These are phyloP conservation scores for Wallacemonas sp. DNA, from an alignment of 208 protist genomes.

Conservation along the genomic window DNA sequence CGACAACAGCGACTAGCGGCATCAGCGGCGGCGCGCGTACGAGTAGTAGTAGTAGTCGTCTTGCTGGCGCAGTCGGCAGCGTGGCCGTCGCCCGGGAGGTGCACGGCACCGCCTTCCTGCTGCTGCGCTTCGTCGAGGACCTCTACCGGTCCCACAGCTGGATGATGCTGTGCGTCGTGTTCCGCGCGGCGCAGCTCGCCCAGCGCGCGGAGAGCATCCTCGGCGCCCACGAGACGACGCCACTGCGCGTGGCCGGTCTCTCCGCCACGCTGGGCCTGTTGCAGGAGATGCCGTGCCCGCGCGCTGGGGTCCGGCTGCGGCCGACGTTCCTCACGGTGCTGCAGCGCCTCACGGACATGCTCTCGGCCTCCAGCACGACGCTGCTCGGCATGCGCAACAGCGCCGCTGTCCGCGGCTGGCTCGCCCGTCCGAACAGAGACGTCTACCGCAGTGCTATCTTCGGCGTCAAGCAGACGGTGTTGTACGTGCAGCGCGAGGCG, in stretches of 20 bases:
- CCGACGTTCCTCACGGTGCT: slow-evolving; percentile 35
- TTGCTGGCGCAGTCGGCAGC: too few species aligned
- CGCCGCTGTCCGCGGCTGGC: slow-evolving; percentile 39
- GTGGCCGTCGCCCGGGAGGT: slow-evolving; percentile 18
- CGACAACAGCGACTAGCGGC: background rate
- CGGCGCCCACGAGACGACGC: slow-evolving; percentile 34
- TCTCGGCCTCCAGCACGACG: slow-evolving; percentile 38
- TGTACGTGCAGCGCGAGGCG: slow-evolving; percentile 56
- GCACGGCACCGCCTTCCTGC: slow-evolving; percentile 48
- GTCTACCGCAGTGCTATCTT: slow-evolving; percentile 65
- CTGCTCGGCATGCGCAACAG: slow-evolving; percentile 63
- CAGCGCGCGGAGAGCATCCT: slow-evolving; percentile 44
- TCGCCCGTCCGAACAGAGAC: slow-evolving; percentile 47
- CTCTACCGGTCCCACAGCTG: slow-evolving; percentile 59
- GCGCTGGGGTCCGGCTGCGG: slow-evolving; percentile 9
- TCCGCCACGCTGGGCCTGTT: slow-evolving; percentile 73
- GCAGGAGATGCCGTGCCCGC: slow-evolving; percentile 41
- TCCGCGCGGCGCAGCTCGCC: slow-evolving; percentile 67
- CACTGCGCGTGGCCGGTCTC: slow-evolving; percentile 28
- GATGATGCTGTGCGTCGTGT: slow-evolving; percentile 62
- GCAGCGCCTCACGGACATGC: slow-evolving; percentile 51
- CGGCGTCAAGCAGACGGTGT: slow-evolving; percentile 68
- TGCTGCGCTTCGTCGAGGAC: slow-evolving; percentile 72
- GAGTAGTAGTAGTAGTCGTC: too few species aligned
- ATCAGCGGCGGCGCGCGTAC: too few species aligned